Evolutionary conservation across 2,329 filamentous ascomycete species (phyloP), one percentile per base, ranked within the genome.

Genomic region (Talaromyces amestolkiae): DNA sequence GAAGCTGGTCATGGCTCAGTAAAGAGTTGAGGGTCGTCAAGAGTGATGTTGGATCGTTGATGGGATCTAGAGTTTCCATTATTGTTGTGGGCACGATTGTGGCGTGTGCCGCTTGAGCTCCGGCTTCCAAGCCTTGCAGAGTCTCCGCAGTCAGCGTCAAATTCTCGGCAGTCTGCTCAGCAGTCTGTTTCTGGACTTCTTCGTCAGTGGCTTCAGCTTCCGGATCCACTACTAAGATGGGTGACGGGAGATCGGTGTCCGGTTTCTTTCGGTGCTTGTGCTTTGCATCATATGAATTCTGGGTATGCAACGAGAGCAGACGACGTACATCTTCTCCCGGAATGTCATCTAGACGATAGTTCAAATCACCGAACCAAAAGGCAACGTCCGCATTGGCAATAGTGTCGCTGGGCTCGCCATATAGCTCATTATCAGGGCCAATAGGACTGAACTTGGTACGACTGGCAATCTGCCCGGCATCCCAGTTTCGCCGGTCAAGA

Each of bases 291-390:
- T 93, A 93, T 77, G 93, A 89, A 66, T 92, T 92, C 39, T 85
- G 84, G 0, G 91, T 90, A 76, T 97, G 94, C 4, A 97, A 83
- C 73, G 89, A 91, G 43, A 99, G 82, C 7, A 98, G 81, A 58
- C 91, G 87, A 37, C 94, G 86, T 56, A 99, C 95, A 75, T 99
- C 95, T 43, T 95, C 91, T 0, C 93, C 93, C 0, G 94, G 91
- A 58, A 98, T 86, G 53, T 90, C 91, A 60, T 96, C 92, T 0
- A 99, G 84, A 37, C 95, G 87, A 74, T 97, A 99, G 75, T 99
- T 99, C 49, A 99, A 83, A 76, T 99, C 95, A 7, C 95, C 95
- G 73, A 97, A 91, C 92, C 94, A 98, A 73, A 99, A 97, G 0
- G 89, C 88, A 78, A 97, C 93, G 73, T 99, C 95, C 69, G 96